Conservation (phyloP, 2,329 filamentous ascomycete species). For the Elsinoe perseae region DNA sequence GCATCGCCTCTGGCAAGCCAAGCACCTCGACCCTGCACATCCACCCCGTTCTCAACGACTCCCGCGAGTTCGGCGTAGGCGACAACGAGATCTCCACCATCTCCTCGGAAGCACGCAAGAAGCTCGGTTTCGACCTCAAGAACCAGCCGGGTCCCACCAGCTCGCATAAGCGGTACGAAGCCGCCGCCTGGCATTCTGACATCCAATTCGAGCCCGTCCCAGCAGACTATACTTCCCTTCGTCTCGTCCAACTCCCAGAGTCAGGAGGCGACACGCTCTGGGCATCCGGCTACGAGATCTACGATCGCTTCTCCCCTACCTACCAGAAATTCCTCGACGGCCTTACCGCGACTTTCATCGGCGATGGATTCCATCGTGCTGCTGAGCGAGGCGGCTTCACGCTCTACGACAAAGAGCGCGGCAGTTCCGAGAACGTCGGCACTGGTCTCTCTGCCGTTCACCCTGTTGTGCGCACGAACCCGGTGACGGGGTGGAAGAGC, state of each 20-base stretch:
- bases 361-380: slow-evolving; percentile 31
- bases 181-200: slow-evolving; percentile 44
- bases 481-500: slow-evolving; percentile 57
- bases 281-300: slow-evolving; percentile 50
- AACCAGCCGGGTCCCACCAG: slow-evolving; percentile 28
- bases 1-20: slow-evolving; percentile 45
- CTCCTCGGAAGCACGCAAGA: slow-evolving; percentile 31
- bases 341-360: slow-evolving; percentile 40
- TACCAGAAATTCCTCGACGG: slow-evolving; percentile 53
- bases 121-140: slow-evolving; percentile 34
- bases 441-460: slow-evolving; percentile 44
- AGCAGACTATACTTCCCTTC: slow-evolving; percentile 35
- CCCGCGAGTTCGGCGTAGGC: slow-evolving; percentile 35
- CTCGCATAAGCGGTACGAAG: slow-evolving; percentile 20
- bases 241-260: slow-evolving; percentile 30
- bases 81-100: slow-evolving; percentile 36
- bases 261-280: slow-evolving; percentile 35
- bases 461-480: slow-evolving; percentile 54
- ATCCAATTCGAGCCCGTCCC: slow-evolving; percentile 37
- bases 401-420: slow-evolving; percentile 43
- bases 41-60: slow-evolving; percentile 46
- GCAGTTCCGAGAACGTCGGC: slow-evolving; percentile 50
- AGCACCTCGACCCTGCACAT: slow-evolving; percentile 51
- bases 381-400: slow-evolving; percentile 36
- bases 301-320: slow-evolving; percentile 47